A percentile compares a stretch with the other conserved stretches of the same genome.
Evolutionary conservation across 805 yeast species (phyloP).

Genomic region (Nakazawaea sp.): DNA sequence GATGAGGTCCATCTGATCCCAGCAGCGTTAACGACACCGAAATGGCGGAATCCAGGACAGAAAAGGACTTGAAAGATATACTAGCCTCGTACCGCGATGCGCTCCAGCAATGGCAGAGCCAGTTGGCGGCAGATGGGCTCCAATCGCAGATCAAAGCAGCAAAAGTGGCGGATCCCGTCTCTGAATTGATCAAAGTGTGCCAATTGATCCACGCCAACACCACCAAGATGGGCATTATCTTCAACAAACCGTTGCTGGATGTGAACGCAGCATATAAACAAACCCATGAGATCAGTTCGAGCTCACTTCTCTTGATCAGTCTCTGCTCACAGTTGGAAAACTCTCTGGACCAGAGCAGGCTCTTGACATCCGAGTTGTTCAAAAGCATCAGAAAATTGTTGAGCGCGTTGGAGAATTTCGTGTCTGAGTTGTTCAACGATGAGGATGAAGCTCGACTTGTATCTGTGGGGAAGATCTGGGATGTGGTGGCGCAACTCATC

Average conservation of each 20-base stretch:
- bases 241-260: slow-evolving; percentile 48
- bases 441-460: slow-evolving; percentile 33
- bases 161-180: slow-evolving; percentile 35
- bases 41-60: slow-evolving; percentile 2
- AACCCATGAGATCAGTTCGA: slow-evolving; percentile 36
- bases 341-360: slow-evolving; percentile 22
- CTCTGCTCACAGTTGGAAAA: slow-evolving; percentile 35
- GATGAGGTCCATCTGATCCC: background rate
- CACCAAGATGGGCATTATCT: slow-evolving; percentile 69
- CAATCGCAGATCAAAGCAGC: slow-evolving; percentile 15
- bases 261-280: slow-evolving; percentile 43
- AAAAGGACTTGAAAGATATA: slow-evolving; percentile 6
- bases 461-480: slow-evolving; percentile 67
- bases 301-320: slow-evolving; percentile 37
- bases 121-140: background rate
- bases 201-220: slow-evolving; percentile 64
- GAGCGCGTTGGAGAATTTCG: slow-evolving; percentile 10
- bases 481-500: slow-evolving; percentile 46
- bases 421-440: slow-evolving; percentile 17
- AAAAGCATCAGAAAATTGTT: slow-evolving; percentile 17
- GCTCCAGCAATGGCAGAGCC: slow-evolving; percentile 4
- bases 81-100: slow-evolving; percentile 7
- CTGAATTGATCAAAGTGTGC: slow-evolving; percentile 53
- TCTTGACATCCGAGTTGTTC: slow-evolving; percentile 24
- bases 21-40: too few species aligned